Base-by-base conservation (phyloP, 257 asterid species). In the Gentiana dahurica region DNA sequence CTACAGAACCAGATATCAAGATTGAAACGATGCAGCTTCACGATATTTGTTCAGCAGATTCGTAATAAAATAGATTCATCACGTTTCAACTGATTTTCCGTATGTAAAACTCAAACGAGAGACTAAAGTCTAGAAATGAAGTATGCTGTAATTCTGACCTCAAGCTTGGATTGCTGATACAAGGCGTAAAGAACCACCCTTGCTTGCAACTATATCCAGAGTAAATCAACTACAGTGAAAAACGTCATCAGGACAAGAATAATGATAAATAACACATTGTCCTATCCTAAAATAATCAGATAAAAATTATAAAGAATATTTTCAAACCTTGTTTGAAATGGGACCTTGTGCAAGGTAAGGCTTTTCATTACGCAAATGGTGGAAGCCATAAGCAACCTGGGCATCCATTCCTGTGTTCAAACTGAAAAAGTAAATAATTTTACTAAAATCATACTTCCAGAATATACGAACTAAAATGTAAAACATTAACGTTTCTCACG, bases 331-430 rank as follows among this genome's bases (percentile, higher is more conserved):
- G 79, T 90, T 90, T 54, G 98, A 75, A 51, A 87, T 51, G 52
- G 96, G 98, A 65, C 98, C 98, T 75, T 78, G 95, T 41, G 98
- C 98, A 62, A 90, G 95, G 74, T 77, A 84, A 52, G 98, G 98
- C 65, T 76, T 86, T 70, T 86, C 83, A 62, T 90, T 87, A 59
- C 98, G 98, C 53, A 90, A 69, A 64, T 82, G 83, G 72, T 90
- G 98, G 82, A 90, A 90, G 67, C 98, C 96, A 61, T 90, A 84
- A 49, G 98, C 96, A 47, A 90, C 95, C 77, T 80, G 90, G 36
- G 98, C 98, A 75, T 90, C 98, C 98, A 90, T 90, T 51, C 98
- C 98, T 89, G 73, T 64, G 71, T 34, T 35, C 63, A 72, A 50
- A 63, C 15, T 57, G 58, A 34, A 45, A 49, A 66, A 45, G 72